Evolutionary conservation across 805 yeast genomes (phyloP).

Genomic region (Ogataea dorogensis): DNA sequence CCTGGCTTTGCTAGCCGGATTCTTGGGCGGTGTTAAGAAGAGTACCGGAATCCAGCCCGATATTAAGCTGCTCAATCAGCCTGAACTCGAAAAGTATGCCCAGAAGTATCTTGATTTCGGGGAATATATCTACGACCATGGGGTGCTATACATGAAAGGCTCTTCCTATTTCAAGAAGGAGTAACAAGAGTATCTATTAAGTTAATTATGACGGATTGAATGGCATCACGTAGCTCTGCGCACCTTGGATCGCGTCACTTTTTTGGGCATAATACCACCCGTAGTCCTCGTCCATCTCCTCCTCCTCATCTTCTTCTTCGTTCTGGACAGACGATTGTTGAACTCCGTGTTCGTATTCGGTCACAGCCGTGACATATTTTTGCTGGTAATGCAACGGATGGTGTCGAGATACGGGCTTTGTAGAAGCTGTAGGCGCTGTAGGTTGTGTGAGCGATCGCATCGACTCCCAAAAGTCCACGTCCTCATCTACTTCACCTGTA

Average conservation of each 20-base stretch:
- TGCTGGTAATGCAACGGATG: constrained; percentile 48
- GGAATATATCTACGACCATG: constrained; percentile 75
- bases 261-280: constrained; percentile 34
- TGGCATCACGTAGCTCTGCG: constrained; percentile 29
- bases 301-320: constrained; percentile 34
- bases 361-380: constrained; percentile 8
- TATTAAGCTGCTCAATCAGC: constrained; percentile 44
- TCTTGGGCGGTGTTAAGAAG: constrained; percentile 70
- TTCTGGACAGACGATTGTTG: constrained; percentile 15
- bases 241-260: constrained; percentile 6
- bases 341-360: constrained; percentile 11
- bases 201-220: constrained; percentile 31
- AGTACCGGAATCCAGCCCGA: constrained; percentile 68
- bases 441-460: constrained; percentile 55
- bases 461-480: constrained; percentile 69
- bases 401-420: constrained; percentile 50
- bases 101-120: constrained; percentile 76
- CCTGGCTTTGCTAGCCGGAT: constrained; percentile 59
- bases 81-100: constrained; percentile 50
- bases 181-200: constrained; percentile 24
- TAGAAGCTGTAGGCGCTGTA: constrained; percentile 25
- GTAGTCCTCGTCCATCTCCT: constrained; percentile 33
- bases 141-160: constrained; percentile 65
- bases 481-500: constrained; percentile 57
- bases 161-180: constrained; percentile 71